Evolutionary conservation across 176 grass and related monocot species (phyloP).

Genomic region (Oryza meridionalis): DNA sequence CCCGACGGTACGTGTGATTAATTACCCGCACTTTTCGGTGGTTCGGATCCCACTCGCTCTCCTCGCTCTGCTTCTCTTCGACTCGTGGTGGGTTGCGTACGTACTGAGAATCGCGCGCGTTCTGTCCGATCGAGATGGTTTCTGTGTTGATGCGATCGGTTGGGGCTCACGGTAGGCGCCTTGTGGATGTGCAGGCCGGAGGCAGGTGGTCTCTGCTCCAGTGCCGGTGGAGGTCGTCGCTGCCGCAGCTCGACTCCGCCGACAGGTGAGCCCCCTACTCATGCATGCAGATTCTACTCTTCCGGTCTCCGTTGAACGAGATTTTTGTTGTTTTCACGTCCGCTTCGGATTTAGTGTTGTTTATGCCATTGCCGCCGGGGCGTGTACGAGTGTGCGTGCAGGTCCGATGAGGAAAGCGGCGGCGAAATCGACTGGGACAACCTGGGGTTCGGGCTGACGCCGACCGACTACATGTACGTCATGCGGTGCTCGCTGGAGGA

Average conservation of each 20-base stretch:
- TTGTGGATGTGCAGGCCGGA: constrained; percentile 33
- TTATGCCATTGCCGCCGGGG: neutral
- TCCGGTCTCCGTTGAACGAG: neutral
- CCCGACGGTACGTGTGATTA: constrained; percentile 45
- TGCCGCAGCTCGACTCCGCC: constrained; percentile 44
- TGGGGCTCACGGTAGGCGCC: neutral
- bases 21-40: neutral
- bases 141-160: constrained; percentile 20
- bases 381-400: neutral
- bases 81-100: neutral
- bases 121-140: neutral
- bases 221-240: constrained; percentile 42
- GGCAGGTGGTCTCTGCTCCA: constrained; percentile 17
- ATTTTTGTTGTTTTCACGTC: too few relatives aligned
- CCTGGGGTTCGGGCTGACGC: constrained; percentile 72
- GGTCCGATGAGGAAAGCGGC: constrained; percentile 67
- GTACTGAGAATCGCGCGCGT: too few relatives aligned
- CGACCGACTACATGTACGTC: constrained; percentile 88
- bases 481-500: constrained; percentile 60
- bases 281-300: neutral
- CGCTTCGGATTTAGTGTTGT: too few relatives aligned
- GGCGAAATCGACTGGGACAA: constrained; percentile 86
- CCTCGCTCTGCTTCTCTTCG: neutral
- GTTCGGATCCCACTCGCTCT: constrained; percentile 10
- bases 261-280: constrained; percentile 22